Base-by-base conservation (phyloP, 768 basidiomycete genomes). In the Sporobolomyces phaffii region DNA sequence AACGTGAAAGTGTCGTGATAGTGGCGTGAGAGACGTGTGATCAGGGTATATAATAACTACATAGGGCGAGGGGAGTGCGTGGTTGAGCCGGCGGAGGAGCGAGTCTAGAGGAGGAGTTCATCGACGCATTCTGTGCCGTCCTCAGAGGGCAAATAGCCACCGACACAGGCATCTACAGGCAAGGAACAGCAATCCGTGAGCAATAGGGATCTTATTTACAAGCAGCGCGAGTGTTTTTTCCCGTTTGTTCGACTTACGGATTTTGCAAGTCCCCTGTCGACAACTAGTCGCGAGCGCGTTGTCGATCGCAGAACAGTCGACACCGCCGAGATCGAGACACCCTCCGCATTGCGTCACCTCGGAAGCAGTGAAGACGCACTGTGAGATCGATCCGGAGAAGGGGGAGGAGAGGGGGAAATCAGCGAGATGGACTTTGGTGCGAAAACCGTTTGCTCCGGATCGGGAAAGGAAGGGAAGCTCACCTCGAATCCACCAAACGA, bases 321-420 rank as follows among this genome's bases (percentile, higher is more conserved):
- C 11, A 0, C 69, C 69, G 8, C 69, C 69, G n/a, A 56, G 9
- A 0, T 26, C 52, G 45, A 56, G 40, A 61, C 69, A 71, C 0
- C 51, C 64, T 17, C 69, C 69, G 38, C 69, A 71, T 29, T 64
- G 40, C 4, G 43, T 44, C 26, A 64, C 65, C n/a, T 71, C 69
- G 17, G 14, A 22, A 2, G 18, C 15, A 14, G 53, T 57, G 28
- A 45, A 31, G 17, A 71, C 59, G 59, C 69, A 71, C 69, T 60
- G 40, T 26, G 24, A 17, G 2, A 13, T 24, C 1, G 11, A 28
- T 34, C 40, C 49, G n/a, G n/a, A n/a, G n/a, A n/a, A n/a, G n/a
- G n/a, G n/a, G n/a, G n/a, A n/a, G n/a, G n/a, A n/a, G n/a, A n/a
- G n/a, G n/a, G n/a, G n/a, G n/a, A n/a, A n/a, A n/a, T n/a, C n/a